These are phyloP conservation scores for Rhytidhysteron rufulum DNA, from an alignment of 2,329 filamentous ascomycete genomes.

Conservation along the genomic window DNA sequence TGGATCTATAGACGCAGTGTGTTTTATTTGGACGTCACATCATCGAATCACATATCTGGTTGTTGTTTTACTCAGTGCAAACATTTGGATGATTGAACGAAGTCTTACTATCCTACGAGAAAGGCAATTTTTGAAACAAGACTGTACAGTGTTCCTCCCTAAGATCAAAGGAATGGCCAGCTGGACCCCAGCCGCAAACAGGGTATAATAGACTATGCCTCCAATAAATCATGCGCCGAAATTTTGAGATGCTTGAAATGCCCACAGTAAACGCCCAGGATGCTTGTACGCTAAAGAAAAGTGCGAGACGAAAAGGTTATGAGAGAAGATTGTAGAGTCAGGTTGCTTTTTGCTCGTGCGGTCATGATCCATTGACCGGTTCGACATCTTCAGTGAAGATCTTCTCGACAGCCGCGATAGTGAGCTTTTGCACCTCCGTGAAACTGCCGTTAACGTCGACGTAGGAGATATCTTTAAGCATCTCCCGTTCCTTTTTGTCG, in stretches of 20 bases:
- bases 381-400: conserved; percentile 22
- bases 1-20: conserved; percentile 1
- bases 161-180: conserved; percentile 3
- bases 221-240: conserved; percentile 17
- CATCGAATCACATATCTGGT: background rate
- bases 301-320: no score
- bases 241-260: conserved; percentile 8
- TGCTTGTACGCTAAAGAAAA: conserved; percentile 16
- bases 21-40: conserved; percentile 2
- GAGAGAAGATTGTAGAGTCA: background rate
- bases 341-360: background rate
- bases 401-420: conserved; percentile 35
- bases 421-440: conserved; percentile 38
- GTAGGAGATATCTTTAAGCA: conserved; percentile 41
- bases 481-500: conserved; percentile 57
- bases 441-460: conserved; percentile 44
- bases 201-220: conserved; percentile 7
- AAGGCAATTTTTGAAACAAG: background rate
- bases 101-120: background rate
- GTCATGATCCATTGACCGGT: conserved; percentile 1
- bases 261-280: conserved; percentile 11
- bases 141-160: no score
- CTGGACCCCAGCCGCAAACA: conserved; percentile 10
- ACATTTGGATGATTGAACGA: no score
- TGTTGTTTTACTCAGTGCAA: no score